Conservation (phyloP, 257 asterid genomes). For the Thymus quinquecostatus region DNA sequence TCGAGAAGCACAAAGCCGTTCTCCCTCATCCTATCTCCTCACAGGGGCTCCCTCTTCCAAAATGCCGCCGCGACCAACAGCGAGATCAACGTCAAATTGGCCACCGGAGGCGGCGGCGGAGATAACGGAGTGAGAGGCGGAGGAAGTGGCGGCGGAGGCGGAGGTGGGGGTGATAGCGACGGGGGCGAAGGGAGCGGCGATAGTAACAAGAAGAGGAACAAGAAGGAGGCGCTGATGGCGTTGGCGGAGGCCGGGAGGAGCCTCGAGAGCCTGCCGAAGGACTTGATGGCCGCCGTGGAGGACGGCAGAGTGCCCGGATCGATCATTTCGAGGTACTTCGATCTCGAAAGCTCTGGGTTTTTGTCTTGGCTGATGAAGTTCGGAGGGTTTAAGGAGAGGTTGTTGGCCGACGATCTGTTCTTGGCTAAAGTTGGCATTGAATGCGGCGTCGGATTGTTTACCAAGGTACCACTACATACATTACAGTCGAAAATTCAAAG, state of each 20-base stretch:
- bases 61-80: conserved; percentile 38
- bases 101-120: conserved; percentile 40
- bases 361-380: conserved; percentile 74
- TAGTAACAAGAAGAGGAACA: conserved; percentile 47
- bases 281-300: conserved; percentile 74
- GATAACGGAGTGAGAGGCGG: conserved; percentile 34
- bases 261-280: conserved; percentile 81
- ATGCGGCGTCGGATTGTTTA: conserved; percentile 93
- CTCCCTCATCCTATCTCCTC: conserved; percentile 26
- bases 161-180: conserved; percentile 37
- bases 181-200: conserved; percentile 42
- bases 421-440: conserved; percentile 83
- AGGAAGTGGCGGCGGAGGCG: conserved; percentile 53
- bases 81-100: conserved; percentile 33
- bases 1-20: conserved; percentile 19
- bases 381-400: conserved; percentile 93
- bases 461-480: conserved; percentile 58
- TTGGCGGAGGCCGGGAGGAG: conserved; percentile 73
- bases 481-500: not conserved
- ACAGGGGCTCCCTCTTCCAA: conserved; percentile 24
- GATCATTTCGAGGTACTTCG: conserved; percentile 60
- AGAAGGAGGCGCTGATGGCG: conserved; percentile 59
- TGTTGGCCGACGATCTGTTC: conserved; percentile 96
- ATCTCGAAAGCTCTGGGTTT: conserved; percentile 70
- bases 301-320: conserved; percentile 80